Base-by-base conservation (phyloP, 169 alveolate genomes). In the Theileria orientalis region DNA sequence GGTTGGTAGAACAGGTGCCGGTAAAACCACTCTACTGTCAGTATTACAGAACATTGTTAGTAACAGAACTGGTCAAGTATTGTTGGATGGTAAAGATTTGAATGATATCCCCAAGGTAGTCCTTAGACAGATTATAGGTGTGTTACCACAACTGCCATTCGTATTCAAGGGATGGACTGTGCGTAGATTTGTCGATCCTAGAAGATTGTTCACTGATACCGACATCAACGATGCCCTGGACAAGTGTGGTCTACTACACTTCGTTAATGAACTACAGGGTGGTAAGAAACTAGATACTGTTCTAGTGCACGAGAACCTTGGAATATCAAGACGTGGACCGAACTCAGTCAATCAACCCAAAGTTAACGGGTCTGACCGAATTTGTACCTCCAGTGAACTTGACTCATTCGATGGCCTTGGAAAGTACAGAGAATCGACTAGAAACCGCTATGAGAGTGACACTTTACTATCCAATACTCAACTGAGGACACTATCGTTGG, bases 401-500 rank as follows among this genome's bases (percentile, higher is more conserved):
- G n/a, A n/a, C n/a, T n/a, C n/a, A n/a, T n/a, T n/a, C n/a, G n/a
- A n/a, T n/a, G n/a, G n/a, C n/a, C n/a, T 25, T 33, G 42, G 11
- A 6, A 49, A 49, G 47, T 49, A 14, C 46, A 9, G 9, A 25
- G 9, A 16, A 19, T 33, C 44, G 16, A 14, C 27, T 21, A 67
- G 37, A 13, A 13, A 61, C 56, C 19, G 19, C 52, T 16, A 42
- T 5, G 47, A 59, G 8, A n/a, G 23, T 30, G 56, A 61, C 9
- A 60, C 54, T 61, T 23, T 63, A n/a, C 62, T 78, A 1, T 70
- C 83, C 14, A 32, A 33, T 2, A 40, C 72, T 5, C 87, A 78
- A 60, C 85, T 88, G 57, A 78, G 95, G 19, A 88, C 79, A 54
- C 63, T 90, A 49, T 83, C 91, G 8, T 63, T 91, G 25, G 95